Percentiles rank a stretch among this genome's conserved stretches.
phyloP scores from a whole-genome alignment of 768 basidiomycete genomes.

The Myochromella boudieri region DNA sequence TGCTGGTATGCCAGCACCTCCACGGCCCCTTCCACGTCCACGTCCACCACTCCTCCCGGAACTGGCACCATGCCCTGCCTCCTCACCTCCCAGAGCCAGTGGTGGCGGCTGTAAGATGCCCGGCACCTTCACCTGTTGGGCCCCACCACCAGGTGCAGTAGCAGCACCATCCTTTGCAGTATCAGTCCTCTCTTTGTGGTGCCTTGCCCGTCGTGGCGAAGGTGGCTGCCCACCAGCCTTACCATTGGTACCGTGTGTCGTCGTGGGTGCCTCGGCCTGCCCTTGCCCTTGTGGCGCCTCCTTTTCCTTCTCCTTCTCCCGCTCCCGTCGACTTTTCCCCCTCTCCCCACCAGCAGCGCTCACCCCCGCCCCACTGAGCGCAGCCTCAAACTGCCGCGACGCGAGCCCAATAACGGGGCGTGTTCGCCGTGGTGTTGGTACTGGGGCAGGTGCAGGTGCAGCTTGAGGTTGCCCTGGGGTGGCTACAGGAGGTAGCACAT shows the following conservation, averaged over 20 bases:
- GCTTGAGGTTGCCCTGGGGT: conserved; percentile 19
- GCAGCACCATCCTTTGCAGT: neutral
- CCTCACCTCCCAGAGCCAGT: conserved; percentile 7
- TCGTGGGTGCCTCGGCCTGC: conserved; percentile 1
- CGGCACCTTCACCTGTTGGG: conserved; percentile 22
- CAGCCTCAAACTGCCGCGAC: conserved; percentile 71
- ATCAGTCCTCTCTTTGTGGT: conserved; percentile 15
- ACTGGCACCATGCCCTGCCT: neutral
- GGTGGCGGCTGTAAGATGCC: conserved; percentile 27
- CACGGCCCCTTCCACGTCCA: conserved; percentile 16
- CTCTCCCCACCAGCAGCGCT: conserved; percentile 23
- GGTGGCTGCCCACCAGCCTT: conserved; percentile 10
- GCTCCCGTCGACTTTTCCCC: conserved; percentile 17
- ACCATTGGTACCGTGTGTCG: conserved; percentile 2
- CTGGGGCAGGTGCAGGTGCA: conserved; percentile 19
- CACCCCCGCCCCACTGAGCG: conserved; percentile 63
- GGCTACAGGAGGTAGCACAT: neutral
- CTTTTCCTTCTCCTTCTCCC: conserved; percentile 24
- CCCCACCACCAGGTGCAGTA: conserved; percentile 1
- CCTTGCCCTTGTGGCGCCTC: conserved; percentile 5
- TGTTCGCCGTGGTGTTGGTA: conserved; percentile 33
- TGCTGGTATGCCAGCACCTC: neutral
- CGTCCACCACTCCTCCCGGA: conserved; percentile 14
- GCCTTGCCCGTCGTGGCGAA: conserved; percentile 16
- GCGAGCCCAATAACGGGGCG: conserved; percentile 65